Percentiles rank a stretch among this genome's conserved stretches.
phyloP scores from a whole-genome alignment of 2,329 filamentous ascomycete genomes.

The Diaporthe caulivora region DNA sequence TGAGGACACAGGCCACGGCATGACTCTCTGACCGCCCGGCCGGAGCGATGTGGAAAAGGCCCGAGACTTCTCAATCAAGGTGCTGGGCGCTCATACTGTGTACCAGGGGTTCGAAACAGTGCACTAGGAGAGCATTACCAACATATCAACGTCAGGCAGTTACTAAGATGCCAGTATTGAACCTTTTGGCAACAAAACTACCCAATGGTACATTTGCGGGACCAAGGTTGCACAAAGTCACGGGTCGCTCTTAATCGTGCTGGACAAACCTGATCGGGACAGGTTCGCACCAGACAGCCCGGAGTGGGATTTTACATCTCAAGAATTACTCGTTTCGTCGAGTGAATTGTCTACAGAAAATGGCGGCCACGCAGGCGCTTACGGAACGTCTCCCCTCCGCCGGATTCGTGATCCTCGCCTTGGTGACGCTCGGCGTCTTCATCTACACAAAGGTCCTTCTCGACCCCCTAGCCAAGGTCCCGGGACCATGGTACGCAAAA shows the following conservation, averaged over 20 bases:
- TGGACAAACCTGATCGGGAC: too few species aligned
- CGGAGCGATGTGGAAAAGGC: background rate
- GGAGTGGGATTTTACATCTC: too few species aligned
- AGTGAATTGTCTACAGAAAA: background rate
- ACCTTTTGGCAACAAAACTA: background rate
- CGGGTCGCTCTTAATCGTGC: too few species aligned
- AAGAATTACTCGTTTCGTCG: too few species aligned
- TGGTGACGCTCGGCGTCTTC: background rate
- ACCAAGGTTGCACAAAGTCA: too few species aligned
- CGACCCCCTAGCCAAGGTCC: slow-evolving; percentile 33
- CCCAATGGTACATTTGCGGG: background rate
- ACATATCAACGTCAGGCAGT: background rate
- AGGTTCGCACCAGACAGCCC: too few species aligned
- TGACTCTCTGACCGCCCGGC: background rate
- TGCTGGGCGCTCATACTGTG: slow-evolving; percentile 16
- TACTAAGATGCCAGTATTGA: too few species aligned
- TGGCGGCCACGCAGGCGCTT: background rate
- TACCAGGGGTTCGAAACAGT: background rate
- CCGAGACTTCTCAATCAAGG: background rate
- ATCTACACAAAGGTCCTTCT: background rate
- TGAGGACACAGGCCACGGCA: background rate
- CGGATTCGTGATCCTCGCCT: too few species aligned
- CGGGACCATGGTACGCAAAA: slow-evolving; percentile 45
- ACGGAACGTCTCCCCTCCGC: background rate
- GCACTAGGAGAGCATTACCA: background rate